Percentiles rank a stretch among this genome's conserved stretches.
phyloP scores from a whole-genome alignment of 805 yeast species.

The Candida michaelii region DNA sequence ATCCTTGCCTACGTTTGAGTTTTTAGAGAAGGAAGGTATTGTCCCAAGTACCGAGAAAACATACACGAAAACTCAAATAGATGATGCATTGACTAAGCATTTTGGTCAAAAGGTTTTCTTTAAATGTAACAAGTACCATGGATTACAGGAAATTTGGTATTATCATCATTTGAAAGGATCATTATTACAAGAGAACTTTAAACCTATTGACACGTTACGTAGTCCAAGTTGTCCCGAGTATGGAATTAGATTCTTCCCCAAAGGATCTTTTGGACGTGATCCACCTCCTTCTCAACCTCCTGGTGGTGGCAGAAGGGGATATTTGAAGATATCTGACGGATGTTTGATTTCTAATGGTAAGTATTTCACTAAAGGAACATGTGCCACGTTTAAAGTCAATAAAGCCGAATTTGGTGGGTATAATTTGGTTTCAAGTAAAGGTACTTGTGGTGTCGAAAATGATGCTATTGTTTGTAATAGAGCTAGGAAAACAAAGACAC shows the following conservation, averaged over 20 bases:
- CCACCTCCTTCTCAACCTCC: constrained; percentile 20
- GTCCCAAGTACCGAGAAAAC: constrained; percentile 33
- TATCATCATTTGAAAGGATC: constrained; percentile 77
- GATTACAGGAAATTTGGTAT: constrained; percentile 77
- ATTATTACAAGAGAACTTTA: constrained; percentile 58
- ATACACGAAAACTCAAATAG: constrained; percentile 32
- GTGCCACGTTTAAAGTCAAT: constrained; percentile 68
- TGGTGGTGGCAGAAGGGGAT: constrained; percentile 9
- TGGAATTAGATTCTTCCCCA: constrained; percentile 68
- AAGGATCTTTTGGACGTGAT: constrained; percentile 29
- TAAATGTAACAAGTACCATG: constrained; percentile 33
- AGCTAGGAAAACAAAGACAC: constrained; percentile 21
- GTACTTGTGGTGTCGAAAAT: constrained; percentile 59
- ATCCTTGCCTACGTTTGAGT: constrained; percentile 35
- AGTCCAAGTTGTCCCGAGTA: constrained; percentile 61
- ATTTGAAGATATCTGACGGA: constrained; percentile 38
- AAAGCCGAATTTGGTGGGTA: constrained; percentile 73
- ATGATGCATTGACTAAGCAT: constrained; percentile 29
- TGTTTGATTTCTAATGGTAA: constrained; percentile 84
- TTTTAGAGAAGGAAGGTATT: constrained; percentile 35
- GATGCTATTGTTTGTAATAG: constrained; percentile 23
- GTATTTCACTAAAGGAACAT: constrained; percentile 80
- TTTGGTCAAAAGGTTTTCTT: constrained; percentile 36
- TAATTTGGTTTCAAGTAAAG: constrained; percentile 65
- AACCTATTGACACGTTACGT: constrained; percentile 57